phyloP scores from a whole-genome alignment of 139 green algal species.

The Nannochloris sp. region DNA sequence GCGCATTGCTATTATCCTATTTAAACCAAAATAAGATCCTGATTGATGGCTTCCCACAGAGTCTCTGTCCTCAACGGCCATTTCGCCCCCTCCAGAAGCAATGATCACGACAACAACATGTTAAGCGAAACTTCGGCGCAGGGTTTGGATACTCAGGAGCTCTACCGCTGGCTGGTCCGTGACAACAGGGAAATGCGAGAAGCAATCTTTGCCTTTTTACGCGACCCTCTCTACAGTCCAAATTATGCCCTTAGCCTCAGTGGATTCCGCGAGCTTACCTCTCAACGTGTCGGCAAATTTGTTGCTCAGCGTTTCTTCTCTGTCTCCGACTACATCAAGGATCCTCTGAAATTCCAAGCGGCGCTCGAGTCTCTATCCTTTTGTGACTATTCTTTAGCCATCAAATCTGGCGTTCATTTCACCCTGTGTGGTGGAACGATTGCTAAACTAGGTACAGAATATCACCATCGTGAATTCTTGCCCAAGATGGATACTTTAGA shows the following conservation, averaged over 20 bases:
- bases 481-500: slow-evolving; percentile 54
- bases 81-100: no score
- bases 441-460: slow-evolving; percentile 66
- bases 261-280: slow-evolving; percentile 70
- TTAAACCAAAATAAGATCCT: no score
- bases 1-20: no score
- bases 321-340: slow-evolving; percentile 47
- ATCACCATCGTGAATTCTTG: slow-evolving; percentile 64
- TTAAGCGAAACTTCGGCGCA: background rate
- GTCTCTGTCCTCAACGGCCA: no score
- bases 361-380: slow-evolving; percentile 62
- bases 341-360: slow-evolving; percentile 57
- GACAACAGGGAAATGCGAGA: slow-evolving; percentile 64
- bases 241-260: slow-evolving; percentile 62
- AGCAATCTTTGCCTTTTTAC: slow-evolving; percentile 67
- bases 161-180: slow-evolving; percentile 39
- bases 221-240: slow-evolving; percentile 64
- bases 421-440: slow-evolving; percentile 60
- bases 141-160: background rate
- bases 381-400: slow-evolving; percentile 76
- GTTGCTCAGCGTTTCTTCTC: slow-evolving; percentile 58
- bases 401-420: slow-evolving; percentile 89
- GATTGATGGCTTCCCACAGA: no score
- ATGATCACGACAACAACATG: no score
- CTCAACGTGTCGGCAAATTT: slow-evolving; percentile 59